Percentiles rank a stretch among this genome's conserved stretches.
Conservation (phyloP, 331 rosid genomes). For the Erythrophleum ivorense region DNA sequence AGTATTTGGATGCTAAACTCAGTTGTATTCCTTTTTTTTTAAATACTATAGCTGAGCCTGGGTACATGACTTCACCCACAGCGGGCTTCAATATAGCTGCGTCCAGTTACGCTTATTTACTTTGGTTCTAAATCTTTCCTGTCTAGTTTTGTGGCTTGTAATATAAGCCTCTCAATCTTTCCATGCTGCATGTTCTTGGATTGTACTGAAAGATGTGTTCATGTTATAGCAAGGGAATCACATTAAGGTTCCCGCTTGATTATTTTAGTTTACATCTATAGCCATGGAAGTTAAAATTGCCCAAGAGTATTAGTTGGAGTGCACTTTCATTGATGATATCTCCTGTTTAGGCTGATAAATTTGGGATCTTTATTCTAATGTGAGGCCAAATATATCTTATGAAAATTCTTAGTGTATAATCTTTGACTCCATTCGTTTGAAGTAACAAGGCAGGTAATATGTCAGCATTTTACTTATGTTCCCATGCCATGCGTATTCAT, state of each 20-base stretch:
- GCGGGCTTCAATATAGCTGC: background rate
- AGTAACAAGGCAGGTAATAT: constrained; percentile 17
- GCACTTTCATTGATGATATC: background rate
- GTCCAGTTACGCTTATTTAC: constrained; percentile 16
- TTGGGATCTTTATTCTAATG: constrained; percentile 16
- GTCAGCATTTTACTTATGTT: background rate
- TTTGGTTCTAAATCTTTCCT: constrained; percentile 1
- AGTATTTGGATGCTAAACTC: background rate
- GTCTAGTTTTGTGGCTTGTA: background rate
- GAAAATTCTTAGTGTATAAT: background rate
- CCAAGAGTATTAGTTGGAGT: background rate
- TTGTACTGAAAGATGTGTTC: constrained; percentile 12
- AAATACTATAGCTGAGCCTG: background rate
- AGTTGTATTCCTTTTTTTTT: background rate
- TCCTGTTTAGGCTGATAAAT: constrained; percentile 1
- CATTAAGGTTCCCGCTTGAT: background rate
- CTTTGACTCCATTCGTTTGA: background rate
- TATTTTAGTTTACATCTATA: too few relatives aligned
- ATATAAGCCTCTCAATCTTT: background rate
- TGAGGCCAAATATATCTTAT: background rate
- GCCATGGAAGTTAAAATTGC: constrained; percentile 8
- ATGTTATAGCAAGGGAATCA: constrained; percentile 6
- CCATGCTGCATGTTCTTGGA: constrained; percentile 10
- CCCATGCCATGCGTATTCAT: background rate
- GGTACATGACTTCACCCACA: background rate